Evolutionary conservation across 768 basidiomycete genomes (phyloP).

Genomic region (Kondoa subrosea): DNA sequence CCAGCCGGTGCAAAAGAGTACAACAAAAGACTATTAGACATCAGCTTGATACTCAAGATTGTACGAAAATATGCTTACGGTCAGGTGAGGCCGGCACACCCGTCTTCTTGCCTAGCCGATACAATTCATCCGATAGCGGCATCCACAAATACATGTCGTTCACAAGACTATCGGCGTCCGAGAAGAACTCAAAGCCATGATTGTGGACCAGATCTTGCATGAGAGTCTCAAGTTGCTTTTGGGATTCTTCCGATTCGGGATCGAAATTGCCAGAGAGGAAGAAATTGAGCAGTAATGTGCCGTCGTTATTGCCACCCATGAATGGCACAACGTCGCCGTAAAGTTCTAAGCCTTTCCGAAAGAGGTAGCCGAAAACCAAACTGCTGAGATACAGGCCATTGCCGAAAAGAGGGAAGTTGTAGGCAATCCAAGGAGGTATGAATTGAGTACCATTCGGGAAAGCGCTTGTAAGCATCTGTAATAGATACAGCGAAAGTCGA

Average conservation of each 20-base stretch:
- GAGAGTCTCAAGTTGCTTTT: neutral
- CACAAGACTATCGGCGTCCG: neutral
- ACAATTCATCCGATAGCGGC: neutral
- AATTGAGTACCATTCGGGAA: neutral
- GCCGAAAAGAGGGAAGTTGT: neutral
- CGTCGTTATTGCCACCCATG: neutral
- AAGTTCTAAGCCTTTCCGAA: neutral
- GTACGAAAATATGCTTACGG: too few species aligned
- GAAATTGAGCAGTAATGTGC: neutral
- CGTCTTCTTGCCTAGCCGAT: neutral
- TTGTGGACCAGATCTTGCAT: neutral
- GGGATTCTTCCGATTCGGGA: too few species aligned
- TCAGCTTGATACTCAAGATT: too few species aligned
- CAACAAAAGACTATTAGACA: too few species aligned
- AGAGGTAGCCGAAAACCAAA: neutral
- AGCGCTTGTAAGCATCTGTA: neutral
- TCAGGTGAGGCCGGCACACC: too few species aligned
- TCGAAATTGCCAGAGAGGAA: neutral
- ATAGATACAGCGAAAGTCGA: neutral
- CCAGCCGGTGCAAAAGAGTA: too few species aligned
- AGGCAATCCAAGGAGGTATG: neutral
- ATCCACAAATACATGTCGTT: neutral
- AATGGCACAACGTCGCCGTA: neutral
- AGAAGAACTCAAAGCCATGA: neutral
- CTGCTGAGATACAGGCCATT: neutral